phyloP scores from a whole-genome alignment of 805 yeast genomes.

The Ogataea nitratoaversa region DNA sequence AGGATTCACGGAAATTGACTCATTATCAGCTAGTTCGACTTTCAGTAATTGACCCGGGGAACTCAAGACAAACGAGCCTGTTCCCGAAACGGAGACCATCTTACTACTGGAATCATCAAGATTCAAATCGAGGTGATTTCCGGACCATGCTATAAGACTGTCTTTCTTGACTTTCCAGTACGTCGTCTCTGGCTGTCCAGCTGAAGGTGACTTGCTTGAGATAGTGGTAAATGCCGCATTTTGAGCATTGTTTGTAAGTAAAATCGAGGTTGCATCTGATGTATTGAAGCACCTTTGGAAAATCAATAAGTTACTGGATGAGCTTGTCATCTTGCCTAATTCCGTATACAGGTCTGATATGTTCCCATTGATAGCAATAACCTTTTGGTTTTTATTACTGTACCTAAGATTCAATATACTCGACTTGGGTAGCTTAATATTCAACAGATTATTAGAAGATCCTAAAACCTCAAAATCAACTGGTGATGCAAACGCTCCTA shows the following conservation, averaged over 20 bases:
- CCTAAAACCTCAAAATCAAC: conserved; percentile 42
- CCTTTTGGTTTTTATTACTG: conserved; percentile 34
- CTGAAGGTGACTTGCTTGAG: conserved; percentile 7
- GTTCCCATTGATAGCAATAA: conserved; percentile 44
- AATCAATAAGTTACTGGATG: conserved; percentile 16
- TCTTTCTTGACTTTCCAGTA: conserved; percentile 37
- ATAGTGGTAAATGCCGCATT: conserved; percentile 33
- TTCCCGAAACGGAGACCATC: conserved; percentile 26
- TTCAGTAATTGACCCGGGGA: conserved; percentile 38
- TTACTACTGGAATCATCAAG: conserved; percentile 5
- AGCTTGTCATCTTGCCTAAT: conserved; percentile 19
- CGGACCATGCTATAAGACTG: conserved; percentile 45
- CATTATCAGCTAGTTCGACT: conserved; percentile 32
- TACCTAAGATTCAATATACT: conserved; percentile 34
- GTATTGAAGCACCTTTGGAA: conserved; percentile 34
- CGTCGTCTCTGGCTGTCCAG: conserved; percentile 16
- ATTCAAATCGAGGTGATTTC: conserved; percentile 29
- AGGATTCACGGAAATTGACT: conserved; percentile 37
- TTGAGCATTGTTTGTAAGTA: conserved; percentile 34
- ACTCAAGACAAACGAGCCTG: conserved; percentile 37
- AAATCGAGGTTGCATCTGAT: conserved; percentile 28
- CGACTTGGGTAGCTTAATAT: conserved; percentile 41
- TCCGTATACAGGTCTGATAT: conserved; percentile 28
- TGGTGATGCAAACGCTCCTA: conserved; percentile 43
- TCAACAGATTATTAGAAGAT: conserved; percentile 33